phyloP scores from a whole-genome alignment of 129 eudicot species.

The Glebionis coronaria region DNA sequence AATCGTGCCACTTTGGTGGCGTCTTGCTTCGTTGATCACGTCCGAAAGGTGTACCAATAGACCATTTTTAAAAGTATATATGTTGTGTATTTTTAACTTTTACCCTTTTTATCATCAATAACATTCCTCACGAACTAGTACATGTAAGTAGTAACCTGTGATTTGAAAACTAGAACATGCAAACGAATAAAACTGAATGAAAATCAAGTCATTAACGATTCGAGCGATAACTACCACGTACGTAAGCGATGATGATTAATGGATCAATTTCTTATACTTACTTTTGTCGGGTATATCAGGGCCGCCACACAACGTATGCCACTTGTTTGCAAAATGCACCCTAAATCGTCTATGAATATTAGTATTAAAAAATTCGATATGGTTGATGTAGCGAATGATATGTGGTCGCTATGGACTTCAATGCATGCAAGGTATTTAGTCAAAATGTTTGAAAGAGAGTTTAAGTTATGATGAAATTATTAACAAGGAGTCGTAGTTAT shows the following conservation, averaged over 20 bases:
- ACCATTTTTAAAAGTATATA: too few relatives aligned
- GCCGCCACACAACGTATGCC: constrained; percentile 14
- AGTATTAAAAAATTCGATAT: too few relatives aligned
- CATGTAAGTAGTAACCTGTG: too few relatives aligned
- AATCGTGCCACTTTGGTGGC: too few relatives aligned
- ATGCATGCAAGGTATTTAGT: constrained; percentile 29
- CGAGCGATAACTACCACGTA: constrained; percentile 12
- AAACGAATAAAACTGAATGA: background rate
- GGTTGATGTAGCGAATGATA: background rate
- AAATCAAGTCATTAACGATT: background rate
- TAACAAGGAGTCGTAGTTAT: constrained; percentile 26
- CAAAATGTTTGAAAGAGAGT: constrained; percentile 26
- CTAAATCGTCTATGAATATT: too few relatives aligned
- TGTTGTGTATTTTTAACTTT: too few relatives aligned
- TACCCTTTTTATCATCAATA: too few relatives aligned
- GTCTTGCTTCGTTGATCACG: too few relatives aligned
- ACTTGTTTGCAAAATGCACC: constrained; percentile 5
- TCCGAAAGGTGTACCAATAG: too few relatives aligned
- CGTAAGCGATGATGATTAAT: constrained; percentile 33
- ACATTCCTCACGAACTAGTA: too few relatives aligned
- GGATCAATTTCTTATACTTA: constrained; percentile 9
- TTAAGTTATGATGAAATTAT: background rate
- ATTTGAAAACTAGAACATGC: too few relatives aligned
- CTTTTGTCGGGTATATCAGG: constrained; percentile 20
- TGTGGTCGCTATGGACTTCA: constrained; percentile 18